Base-by-base conservation (phyloP, 139 green algal genomes). In the Micractinium sp. region DNA sequence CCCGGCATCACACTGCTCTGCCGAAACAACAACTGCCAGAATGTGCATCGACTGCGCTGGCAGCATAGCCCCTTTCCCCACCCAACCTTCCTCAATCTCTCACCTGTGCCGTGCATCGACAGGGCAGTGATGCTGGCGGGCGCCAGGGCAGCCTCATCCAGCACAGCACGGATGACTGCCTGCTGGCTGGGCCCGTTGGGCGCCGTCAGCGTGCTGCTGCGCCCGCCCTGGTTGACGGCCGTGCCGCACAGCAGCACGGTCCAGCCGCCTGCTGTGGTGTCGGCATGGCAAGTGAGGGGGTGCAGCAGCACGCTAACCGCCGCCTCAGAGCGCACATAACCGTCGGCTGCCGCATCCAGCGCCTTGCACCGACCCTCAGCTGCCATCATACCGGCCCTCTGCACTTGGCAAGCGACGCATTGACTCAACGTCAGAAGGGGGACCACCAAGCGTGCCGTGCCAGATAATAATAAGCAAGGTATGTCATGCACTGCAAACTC, bases 311-410 rank as follows among this genome's bases (percentile, higher is more conserved):
- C 38, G 16, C 92, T 84, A n/a, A 90, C 85, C 39, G 87, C 92
- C 3, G 89, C 90, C 89, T 97, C 95, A 29, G 89, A 92, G 5
- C 95, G 84, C 18, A 97, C 95, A 78, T 97, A 97, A 36, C 96
- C 96, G 85, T 98, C 95, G 0, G 95, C 96, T 12, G 92, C 88
- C 12, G 92, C 94, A 81, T 98, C 96, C 53, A 99, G 91, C 1
- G 96, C 98, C 90, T 98, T 98, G 92, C 97, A 99, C 63, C 96
- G 93, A 15, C 95, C 97, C n/a, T 97, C 95, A 1, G 91, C 74
- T 1, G 95, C 91, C 71, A 98, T 93, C 96, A 98, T 97, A 78
- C 95, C 95, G 41, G 95, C 92, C 19, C 81, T 79, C 41, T 85
- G 82, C 67, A 33, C 85, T 41, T n/a, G 38, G 36, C 35, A 74